Percentiles rank a stretch among this genome's conserved stretches.
Evolutionary conservation across 2,329 filamentous ascomycete species (phyloP).

Genomic region (Dendryphion nanum): DNA sequence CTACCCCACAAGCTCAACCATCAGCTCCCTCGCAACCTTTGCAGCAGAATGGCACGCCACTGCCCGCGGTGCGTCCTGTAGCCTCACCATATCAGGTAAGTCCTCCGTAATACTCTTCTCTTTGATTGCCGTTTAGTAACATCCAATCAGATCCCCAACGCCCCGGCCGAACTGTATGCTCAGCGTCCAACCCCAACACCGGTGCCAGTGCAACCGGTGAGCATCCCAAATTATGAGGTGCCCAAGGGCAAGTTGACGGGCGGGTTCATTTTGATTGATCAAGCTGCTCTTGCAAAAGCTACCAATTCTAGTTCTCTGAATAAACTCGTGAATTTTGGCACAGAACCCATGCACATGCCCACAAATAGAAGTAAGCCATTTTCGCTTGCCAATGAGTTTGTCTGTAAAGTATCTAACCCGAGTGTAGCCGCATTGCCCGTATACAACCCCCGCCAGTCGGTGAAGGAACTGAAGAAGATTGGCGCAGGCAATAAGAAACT

Average conservation of each 20-base stretch:
- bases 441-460: constrained; percentile 45
- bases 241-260: constrained; percentile 38
- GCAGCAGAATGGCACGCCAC: constrained; percentile 18
- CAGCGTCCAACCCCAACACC: constrained; percentile 15
- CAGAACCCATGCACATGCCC: constrained; percentile 41
- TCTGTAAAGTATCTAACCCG: constrained; percentile 20
- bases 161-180: constrained; percentile 24
- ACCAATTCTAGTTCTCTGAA: constrained; percentile 46
- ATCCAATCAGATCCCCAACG: constrained; percentile 24
- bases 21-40: constrained; percentile 30
- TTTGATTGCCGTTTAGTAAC: no score
- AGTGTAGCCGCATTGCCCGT: constrained; percentile 40
- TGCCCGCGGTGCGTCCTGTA: constrained; percentile 1
- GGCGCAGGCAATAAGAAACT: constrained; percentile 44
- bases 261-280: constrained; percentile 43
- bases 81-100: constrained; percentile 31
- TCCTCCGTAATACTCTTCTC: no score
- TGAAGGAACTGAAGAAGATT: constrained; percentile 45
- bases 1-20: constrained; percentile 21
- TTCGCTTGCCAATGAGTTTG: no score
- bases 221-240: constrained; percentile 30
- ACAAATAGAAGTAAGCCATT: constrained; percentile 44
- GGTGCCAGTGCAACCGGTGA: constrained; percentile 19
- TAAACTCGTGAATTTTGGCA: constrained; percentile 45
- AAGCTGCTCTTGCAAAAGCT: constrained; percentile 40